These are phyloP conservation scores for Flammula alnicola DNA, from an alignment of 1,284 basidiomycete species.

Conservation along the genomic window DNA sequence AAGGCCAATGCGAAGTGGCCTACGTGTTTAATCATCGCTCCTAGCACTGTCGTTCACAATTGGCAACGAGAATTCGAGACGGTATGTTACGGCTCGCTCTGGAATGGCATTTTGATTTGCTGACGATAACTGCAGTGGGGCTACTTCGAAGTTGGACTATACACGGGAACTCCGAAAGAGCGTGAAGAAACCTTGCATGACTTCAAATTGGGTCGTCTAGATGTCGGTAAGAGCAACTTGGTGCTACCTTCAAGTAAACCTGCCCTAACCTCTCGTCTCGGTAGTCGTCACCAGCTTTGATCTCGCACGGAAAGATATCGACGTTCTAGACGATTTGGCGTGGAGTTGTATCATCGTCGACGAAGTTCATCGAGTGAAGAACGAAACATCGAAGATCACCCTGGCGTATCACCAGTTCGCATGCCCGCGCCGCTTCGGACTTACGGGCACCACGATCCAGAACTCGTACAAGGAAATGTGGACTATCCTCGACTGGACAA, in stretches of 20 bases:
- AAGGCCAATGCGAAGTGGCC: conserved; percentile 74
- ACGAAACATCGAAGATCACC: conserved; percentile 65
- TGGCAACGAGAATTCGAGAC: conserved; percentile 84
- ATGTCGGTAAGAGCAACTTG: conserved; percentile 62
- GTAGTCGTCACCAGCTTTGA: conserved; percentile 77
- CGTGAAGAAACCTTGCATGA: conserved; percentile 62
- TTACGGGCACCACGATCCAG: conserved; percentile 87
- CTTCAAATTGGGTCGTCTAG: conserved; percentile 75
- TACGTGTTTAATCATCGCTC: conserved; percentile 82
- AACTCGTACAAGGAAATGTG: conserved; percentile 86
- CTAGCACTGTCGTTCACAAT: conserved; percentile 77
- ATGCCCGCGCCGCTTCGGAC: conserved; percentile 70
- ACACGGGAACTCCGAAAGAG: conserved; percentile 53
- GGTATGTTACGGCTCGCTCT: conserved; percentile 25
- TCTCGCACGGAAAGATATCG: conserved; percentile 69
- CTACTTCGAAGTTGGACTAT: conserved; percentile 79
- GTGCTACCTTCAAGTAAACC: not conserved
- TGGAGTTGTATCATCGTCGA: conserved; percentile 80
- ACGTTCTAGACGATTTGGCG: conserved; percentile 61
- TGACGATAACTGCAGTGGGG: conserved; percentile 58
- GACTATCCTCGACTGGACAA: conserved; percentile 84
- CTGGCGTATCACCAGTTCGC: conserved; percentile 65
- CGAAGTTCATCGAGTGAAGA: conserved; percentile 85
- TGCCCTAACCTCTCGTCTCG: too few relatives aligned
- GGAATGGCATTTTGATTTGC: not conserved